Evolutionary conservation across 2,329 filamentous ascomycete species (phyloP), one percentile per base, ranked within the genome.

Genomic region (Cytospora mali): DNA sequence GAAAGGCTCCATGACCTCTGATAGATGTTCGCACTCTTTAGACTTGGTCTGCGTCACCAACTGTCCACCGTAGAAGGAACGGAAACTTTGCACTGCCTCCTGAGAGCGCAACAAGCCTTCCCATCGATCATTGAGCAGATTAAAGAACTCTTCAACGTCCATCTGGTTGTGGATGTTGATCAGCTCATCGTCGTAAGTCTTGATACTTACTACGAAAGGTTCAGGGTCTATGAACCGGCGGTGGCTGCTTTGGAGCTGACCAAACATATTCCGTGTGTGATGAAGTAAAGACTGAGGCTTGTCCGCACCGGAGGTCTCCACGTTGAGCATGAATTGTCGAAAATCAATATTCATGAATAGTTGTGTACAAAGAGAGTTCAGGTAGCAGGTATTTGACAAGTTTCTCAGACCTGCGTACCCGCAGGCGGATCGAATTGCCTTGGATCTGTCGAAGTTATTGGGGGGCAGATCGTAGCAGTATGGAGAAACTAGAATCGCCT

Each of bases 91-190:
- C 75, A 91, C 96, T 35, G 87, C 85, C n/a, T 87, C 82, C 2
- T 81, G 75, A 11, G 84, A 83, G 21, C 84, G 75, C 67, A 98
- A 86, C 70, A 97, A 92, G 10, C 86, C 85, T 72, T 99, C 96
- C 85, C 93, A 93, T 28, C 93, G 86, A 74, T 96, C 93, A 69
- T 98, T 95, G 0, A 99, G 83, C 5, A 97, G 83, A 70, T 95
- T 97, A 78, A 96, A 98, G 73, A 98, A 99, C 73, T 97, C 93
- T 69, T 98, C 95, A 6, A 97, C 95, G 72, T 99, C 95, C 92
- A 99, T 98, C 75, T 99, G 95, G 64, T 91, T 87, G 61, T 88
- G 87, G 28, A 96, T 88, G 74, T 98, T 93, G 66, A 99, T 96
- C 18, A 85, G 82, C 2, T 87, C 84, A 62, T 93, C 90, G 39